Percentiles rank a stretch among this genome's conserved stretches.
phyloP scores from a whole-genome alignment of 805 yeast species.

The Metschnikowia shivogae region DNA sequence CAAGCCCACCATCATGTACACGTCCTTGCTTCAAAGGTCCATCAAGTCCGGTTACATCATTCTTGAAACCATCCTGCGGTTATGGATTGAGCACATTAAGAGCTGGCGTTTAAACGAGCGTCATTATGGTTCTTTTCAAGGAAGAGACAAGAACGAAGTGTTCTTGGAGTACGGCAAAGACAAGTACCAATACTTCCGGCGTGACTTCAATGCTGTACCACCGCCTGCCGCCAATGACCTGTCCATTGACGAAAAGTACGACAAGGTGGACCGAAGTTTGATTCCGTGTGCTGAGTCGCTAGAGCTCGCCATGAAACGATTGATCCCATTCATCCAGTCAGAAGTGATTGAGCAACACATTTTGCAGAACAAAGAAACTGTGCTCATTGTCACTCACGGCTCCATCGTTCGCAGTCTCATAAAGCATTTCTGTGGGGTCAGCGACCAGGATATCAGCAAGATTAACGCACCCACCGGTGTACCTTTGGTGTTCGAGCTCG shows the following conservation, averaged over 20 bases:
- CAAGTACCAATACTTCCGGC: slow-evolving; percentile 35
- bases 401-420: slow-evolving; percentile 39
- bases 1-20: slow-evolving; percentile 33
- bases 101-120: slow-evolving; percentile 43
- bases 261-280: slow-evolving; percentile 18
- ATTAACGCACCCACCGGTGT: slow-evolving; percentile 44
- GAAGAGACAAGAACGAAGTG: slow-evolving; percentile 35
- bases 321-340: slow-evolving; percentile 33
- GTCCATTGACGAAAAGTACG: slow-evolving; percentile 36
- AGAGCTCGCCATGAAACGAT: slow-evolving; percentile 35
- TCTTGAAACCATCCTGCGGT: slow-evolving; percentile 26
- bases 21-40: slow-evolving; percentile 37
- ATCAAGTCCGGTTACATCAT: slow-evolving; percentile 41
- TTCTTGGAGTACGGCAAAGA: slow-evolving; percentile 33
- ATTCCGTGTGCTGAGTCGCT: slow-evolving; percentile 39
- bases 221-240: slow-evolving; percentile 30
- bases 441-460: slow-evolving; percentile 35
- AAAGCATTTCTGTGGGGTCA: slow-evolving; percentile 32
- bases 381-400: slow-evolving; percentile 41
- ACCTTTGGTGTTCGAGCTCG: slow-evolving; percentile 40
- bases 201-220: slow-evolving; percentile 37
- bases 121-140: slow-evolving; percentile 43
- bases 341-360: slow-evolving; percentile 26
- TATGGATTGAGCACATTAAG: slow-evolving; percentile 37
- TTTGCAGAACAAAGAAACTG: slow-evolving; percentile 24